These are phyloP conservation scores for Hyaloscypha finlandica DNA, from an alignment of 495 filamentous ascomycete species.

Conservation along the genomic window DNA sequence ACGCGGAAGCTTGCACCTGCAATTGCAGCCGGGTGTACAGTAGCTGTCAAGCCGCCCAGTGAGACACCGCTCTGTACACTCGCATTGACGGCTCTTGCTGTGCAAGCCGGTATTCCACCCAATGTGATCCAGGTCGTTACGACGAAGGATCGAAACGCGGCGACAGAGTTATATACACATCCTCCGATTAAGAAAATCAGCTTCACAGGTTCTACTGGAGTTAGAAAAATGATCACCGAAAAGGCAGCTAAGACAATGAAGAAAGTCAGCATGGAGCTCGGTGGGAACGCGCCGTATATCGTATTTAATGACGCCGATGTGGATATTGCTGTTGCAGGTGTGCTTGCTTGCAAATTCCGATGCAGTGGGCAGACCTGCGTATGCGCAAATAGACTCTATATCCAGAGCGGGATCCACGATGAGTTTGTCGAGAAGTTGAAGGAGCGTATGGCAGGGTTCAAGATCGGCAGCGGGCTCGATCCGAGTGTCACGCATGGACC, in stretches of 20 bases:
- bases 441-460: neutral
- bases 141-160: conserved; percentile 57
- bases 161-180: conserved; percentile 53
- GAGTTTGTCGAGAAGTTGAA: neutral
- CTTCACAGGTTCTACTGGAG: conserved; percentile 81
- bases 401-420: conserved; percentile 30
- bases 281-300: conserved; percentile 64
- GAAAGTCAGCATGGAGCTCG: conserved; percentile 79
- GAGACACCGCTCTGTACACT: conserved; percentile 58
- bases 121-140: conserved; percentile 60
- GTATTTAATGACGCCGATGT: conserved; percentile 71
- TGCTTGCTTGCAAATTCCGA: conserved; percentile 76
- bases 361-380: conserved; percentile 85
- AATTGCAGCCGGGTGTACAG: conserved; percentile 55
- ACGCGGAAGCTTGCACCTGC: conserved; percentile 40
- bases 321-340: conserved; percentile 70
- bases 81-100: conserved; percentile 54
- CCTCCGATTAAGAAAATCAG: conserved; percentile 75
- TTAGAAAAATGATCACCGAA: conserved; percentile 83
- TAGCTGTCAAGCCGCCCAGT: conserved; percentile 63
- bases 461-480: neutral
- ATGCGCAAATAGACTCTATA: neutral
- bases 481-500: neutral
- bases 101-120: conserved; percentile 55
- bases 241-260: conserved; percentile 76